Percentiles rank a stretch among this genome's conserved stretches.
Evolutionary conservation across 106 monocot species (phyloP).

Genomic region (Apostasia shenzhenica): DNA sequence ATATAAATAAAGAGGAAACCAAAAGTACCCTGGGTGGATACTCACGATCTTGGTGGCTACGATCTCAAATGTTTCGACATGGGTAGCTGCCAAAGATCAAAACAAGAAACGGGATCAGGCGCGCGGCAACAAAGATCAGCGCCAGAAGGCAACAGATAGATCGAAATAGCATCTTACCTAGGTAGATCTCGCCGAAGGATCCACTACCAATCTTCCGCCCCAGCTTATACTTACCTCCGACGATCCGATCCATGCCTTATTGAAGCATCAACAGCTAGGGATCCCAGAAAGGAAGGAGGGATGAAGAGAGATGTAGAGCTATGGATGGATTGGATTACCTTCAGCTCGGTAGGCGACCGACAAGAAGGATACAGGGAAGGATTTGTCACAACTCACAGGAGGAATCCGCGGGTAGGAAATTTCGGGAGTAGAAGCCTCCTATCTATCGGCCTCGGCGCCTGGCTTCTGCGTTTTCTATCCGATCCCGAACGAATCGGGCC

Average conservation of each 20-base stretch:
- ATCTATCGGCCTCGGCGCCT: no score
- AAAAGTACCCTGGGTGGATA: neutral
- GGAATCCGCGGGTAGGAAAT: no score
- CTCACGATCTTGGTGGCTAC: conserved; percentile 95
- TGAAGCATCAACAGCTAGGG: neutral
- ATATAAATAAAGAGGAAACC: no score
- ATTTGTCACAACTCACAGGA: no score
- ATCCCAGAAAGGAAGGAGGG: no score
- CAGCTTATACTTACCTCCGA: conserved; percentile 85
- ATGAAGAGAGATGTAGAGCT: no score
- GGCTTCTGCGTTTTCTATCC: no score
- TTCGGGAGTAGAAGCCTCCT: no score
- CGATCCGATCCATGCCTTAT: conserved; percentile 66
- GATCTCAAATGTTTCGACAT: conserved; percentile 90
- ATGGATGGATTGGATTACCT: no score
- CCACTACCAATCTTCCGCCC: conserved; percentile 93
- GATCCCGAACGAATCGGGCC: no score
- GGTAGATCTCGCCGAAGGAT: conserved; percentile 90
- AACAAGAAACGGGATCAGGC: neutral
- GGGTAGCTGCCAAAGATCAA: conserved; percentile 54
- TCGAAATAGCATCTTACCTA: conserved; percentile 35
- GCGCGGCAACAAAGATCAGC: neutral
- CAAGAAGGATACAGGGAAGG: no score
- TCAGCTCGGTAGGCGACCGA: no score
- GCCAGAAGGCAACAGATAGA: neutral